Evolutionary conservation across 2,329 filamentous ascomycete genomes (phyloP).

Genomic region (Ramichloridium luteum): DNA sequence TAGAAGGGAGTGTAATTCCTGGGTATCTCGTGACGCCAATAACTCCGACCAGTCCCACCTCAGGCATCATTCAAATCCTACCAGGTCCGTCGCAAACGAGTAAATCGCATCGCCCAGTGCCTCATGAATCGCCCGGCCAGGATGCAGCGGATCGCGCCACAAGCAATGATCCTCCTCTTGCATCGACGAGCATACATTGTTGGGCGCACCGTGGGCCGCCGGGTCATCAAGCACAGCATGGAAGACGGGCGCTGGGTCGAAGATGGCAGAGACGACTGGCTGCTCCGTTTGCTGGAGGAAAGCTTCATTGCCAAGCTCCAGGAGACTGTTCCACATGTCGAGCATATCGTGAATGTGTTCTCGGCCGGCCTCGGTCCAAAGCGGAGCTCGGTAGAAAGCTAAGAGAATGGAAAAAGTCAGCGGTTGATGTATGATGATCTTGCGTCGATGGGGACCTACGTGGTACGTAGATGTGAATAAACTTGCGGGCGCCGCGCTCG

Average conservation of each 20-base stretch:
- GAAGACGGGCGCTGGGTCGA: background rate
- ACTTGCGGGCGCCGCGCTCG: background rate
- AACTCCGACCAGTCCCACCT: too few relatives aligned
- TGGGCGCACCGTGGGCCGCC: background rate
- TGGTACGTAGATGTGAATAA: background rate
- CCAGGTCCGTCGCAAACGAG: too few relatives aligned
- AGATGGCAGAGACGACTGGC: background rate
- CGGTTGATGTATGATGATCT: background rate
- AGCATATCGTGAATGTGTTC: background rate
- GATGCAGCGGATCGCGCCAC: background rate
- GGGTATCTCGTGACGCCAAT: too few relatives aligned
- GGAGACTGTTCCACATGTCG: background rate
- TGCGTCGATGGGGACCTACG: background rate
- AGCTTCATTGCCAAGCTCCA: background rate
- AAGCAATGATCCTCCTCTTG: slow-evolving; percentile 1
- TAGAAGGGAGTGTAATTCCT: too few relatives aligned
- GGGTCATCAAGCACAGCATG: background rate
- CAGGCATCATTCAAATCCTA: too few relatives aligned
- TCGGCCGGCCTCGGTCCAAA: background rate
- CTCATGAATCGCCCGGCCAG: background rate
- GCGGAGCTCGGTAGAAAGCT: background rate
- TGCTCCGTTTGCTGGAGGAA: background rate
- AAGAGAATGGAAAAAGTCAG: background rate
- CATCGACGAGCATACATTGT: background rate
- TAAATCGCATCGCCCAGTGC: background rate